These are phyloP conservation scores for Naganishia liquefaciens DNA, from an alignment of 1,284 basidiomycete species.

Conservation along the genomic window DNA sequence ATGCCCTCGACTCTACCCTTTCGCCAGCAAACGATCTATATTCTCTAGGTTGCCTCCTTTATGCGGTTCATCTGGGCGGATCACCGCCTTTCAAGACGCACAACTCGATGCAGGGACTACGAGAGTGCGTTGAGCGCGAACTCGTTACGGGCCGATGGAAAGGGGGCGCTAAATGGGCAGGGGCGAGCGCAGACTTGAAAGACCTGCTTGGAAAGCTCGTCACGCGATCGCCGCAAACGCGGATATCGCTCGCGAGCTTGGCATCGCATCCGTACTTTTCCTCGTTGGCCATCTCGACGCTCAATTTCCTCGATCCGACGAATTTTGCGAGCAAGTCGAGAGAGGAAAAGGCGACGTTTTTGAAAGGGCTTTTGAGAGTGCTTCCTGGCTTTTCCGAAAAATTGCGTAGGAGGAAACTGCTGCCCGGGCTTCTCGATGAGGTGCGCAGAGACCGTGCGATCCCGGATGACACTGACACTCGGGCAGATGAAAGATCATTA, in stretches of 20 bases:
- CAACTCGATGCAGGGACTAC: constrained; percentile 73
- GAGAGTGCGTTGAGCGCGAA: constrained; percentile 71
- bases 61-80: constrained; percentile 85
- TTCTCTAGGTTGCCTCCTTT: constrained; percentile 79
- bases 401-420: constrained; percentile 80
- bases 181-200: constrained; percentile 47
- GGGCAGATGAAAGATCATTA: constrained; percentile 88
- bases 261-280: constrained; percentile 89
- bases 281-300: constrained; percentile 91
- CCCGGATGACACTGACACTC: not conserved
- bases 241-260: constrained; percentile 76
- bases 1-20: constrained; percentile 84
- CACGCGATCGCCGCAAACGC: constrained; percentile 70
- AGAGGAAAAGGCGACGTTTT: constrained; percentile 94
- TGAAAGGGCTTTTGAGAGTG: constrained; percentile 83
- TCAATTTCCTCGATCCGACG: constrained; percentile 94
- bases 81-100: constrained; percentile 84
- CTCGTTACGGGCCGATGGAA: constrained; percentile 49
- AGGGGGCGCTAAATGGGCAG: constrained; percentile 47
- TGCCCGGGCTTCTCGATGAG: constrained; percentile 93
- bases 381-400: constrained; percentile 85
- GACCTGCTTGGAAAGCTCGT: constrained; percentile 75
- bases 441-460: constrained; percentile 53
- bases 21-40: constrained; percentile 91
- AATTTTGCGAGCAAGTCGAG: constrained; percentile 90